Evolutionary conservation across 2,329 filamentous ascomycete species (phyloP), one percentile per base, ranked within the genome.

Genomic region (Nothophoma quercina): DNA sequence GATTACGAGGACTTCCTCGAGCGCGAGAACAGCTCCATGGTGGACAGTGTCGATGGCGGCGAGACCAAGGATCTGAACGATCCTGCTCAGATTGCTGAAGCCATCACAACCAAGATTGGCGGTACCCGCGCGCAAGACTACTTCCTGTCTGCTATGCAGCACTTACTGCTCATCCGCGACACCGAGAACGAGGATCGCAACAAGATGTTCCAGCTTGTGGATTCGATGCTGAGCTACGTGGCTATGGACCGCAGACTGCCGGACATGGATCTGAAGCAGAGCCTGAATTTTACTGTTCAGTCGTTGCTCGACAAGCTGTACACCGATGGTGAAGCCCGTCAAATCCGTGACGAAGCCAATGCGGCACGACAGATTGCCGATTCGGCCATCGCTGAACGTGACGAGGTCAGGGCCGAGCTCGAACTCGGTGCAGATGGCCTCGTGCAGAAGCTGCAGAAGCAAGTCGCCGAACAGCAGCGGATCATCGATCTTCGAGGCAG

Each of bases 221-320:
- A 99, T 76, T 88, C 91, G n/a, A 98, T 98, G 92, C 86, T 99
- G 61, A 96, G 92, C 75, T 98, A 98, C 75, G 93, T 99, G 58
- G 93, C 93, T 65, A 99, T 99, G 93, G 95, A 99, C 75, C 86
- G 95, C 69, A 85, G 95, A 59, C 77, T 98, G 60, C 95, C 95
- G 30, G 93, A 99, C 75, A 93, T 98, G 87, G 95, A 99, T 73
- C 84, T 99, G 54, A 97, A 97, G 79, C 93, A 98, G 75, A 96
- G 92, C 70, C 84, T 99, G 60, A 97, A 96, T 74, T 98, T 98
- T 68, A 97, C 93, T 0, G 95, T 99, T 8, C 95, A 98, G 77
- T 96, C 86, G 74, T 81, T 99, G 63, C 81, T 99, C 58, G 95
- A 98, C 78, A 96, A 96, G 77, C 82, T 99, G 44, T 95, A 98